Evolutionary conservation across 2,329 filamentous ascomycete species (phyloP).

Genomic region (Pyricularia grisea): DNA sequence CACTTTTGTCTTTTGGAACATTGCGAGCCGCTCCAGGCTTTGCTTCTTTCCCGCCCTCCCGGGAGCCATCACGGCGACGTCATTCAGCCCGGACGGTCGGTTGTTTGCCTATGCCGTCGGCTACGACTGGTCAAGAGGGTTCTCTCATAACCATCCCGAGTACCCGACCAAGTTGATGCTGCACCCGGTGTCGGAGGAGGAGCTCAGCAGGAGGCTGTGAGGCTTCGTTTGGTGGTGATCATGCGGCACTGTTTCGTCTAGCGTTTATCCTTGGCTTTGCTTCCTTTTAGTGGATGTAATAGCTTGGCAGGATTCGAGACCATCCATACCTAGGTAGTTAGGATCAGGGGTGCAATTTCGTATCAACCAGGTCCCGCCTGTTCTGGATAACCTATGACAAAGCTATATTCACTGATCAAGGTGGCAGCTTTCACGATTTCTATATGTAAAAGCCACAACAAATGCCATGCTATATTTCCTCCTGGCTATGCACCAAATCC

Average conservation of each 20-base stretch:
- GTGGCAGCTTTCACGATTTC: neutral
- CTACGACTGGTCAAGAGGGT: conserved; percentile 67
- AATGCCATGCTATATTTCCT: neutral
- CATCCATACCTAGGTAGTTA: too few species aligned
- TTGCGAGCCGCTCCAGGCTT: conserved; percentile 35
- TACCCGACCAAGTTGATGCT: conserved; percentile 18
- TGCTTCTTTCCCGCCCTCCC: conserved; percentile 36
- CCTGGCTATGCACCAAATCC: neutral
- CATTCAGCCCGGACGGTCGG: conserved; percentile 50
- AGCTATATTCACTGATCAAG: neutral
- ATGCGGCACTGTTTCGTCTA: too few species aligned
- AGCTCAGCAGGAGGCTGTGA: conserved; percentile 3
- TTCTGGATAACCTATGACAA: neutral
- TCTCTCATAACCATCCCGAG: conserved; percentile 19
- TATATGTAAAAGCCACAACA: neutral
- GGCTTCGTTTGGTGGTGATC: neutral
- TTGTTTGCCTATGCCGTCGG: conserved; percentile 53
- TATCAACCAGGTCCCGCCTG: neutral
- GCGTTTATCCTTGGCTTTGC: too few species aligned
- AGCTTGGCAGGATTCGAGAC: too few species aligned
- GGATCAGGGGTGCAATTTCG: too few species aligned
- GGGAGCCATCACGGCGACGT: conserved; percentile 51
- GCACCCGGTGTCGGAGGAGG: conserved; percentile 15
- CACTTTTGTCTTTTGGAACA: conserved; percentile 44
- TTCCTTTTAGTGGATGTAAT: too few species aligned